Evolutionary conservation across 768 basidiomycete species (phyloP).

Genomic region (Leccinum subgranulosum): DNA sequence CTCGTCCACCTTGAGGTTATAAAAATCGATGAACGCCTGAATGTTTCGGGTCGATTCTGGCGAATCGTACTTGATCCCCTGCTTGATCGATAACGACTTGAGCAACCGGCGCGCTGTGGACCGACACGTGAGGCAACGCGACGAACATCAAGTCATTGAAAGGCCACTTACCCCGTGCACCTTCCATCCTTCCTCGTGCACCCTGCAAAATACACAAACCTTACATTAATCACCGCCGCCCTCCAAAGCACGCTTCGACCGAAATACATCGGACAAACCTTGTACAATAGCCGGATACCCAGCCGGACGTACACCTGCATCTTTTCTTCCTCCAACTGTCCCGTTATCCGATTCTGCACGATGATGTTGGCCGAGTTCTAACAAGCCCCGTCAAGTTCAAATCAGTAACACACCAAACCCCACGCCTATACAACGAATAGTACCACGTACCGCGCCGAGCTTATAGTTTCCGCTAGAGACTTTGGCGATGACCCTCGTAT

Average conservation of each 20-base stretch:
- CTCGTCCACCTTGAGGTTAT: constrained; percentile 78
- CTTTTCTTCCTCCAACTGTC: constrained; percentile 95
- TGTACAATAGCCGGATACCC: constrained; percentile 91
- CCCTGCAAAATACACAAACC: constrained; percentile 44
- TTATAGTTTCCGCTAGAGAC: constrained; percentile 84
- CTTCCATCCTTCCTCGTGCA: constrained; percentile 85
- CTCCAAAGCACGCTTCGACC: neutral
- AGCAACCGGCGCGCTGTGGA: constrained; percentile 63
- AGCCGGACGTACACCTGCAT: constrained; percentile 94
- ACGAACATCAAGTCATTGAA: neutral
- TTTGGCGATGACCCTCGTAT: constrained; percentile 85
- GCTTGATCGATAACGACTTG: constrained; percentile 88
- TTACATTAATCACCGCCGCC: neutral
- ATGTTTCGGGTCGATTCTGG: constrained; percentile 85
- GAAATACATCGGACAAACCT: constrained; percentile 38
- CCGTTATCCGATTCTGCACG: constrained; percentile 90
- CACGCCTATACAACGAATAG: neutral
- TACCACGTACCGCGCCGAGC: constrained; percentile 72
- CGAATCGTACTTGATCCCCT: constrained; percentile 89
- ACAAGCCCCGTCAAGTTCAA: neutral
- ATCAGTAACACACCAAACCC: neutral
- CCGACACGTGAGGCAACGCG: constrained; percentile 32
- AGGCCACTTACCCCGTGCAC: constrained; percentile 61
- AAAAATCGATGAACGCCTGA: constrained; percentile 84
- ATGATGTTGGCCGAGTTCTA: constrained; percentile 98